Conservation (phyloP, 148 eudicot genomes). For the Rhododendron molle region DNA sequence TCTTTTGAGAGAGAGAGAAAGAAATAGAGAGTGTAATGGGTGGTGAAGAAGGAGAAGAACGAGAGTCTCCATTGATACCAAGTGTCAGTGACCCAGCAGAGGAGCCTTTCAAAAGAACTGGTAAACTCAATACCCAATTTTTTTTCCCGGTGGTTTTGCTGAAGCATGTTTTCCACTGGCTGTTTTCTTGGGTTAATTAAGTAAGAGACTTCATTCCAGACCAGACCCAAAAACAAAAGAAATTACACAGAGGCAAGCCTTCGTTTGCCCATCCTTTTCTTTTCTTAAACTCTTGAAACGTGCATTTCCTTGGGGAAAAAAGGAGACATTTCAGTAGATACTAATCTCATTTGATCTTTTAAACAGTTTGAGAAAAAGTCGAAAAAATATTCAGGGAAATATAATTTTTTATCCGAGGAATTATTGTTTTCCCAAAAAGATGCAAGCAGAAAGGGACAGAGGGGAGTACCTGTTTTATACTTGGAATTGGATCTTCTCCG, state of each 20-base stretch:
- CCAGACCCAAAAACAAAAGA: neutral
- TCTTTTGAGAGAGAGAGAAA: neutral
- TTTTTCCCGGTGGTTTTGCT: neutral
- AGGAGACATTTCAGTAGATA: too few relatives aligned
- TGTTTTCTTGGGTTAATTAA: neutral
- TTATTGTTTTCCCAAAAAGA: too few relatives aligned
- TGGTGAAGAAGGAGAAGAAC: conserved; percentile 3
- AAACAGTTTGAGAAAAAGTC: neutral
- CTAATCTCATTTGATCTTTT: too few relatives aligned
- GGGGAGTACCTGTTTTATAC: too few relatives aligned
- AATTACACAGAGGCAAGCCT: neutral
- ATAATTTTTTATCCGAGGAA: too few relatives aligned
- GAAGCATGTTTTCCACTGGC: neutral
- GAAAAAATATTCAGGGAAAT: too few relatives aligned
- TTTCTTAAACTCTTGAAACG: too few relatives aligned
- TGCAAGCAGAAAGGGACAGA: too few relatives aligned
- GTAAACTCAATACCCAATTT: neutral
- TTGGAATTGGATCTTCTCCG: too few relatives aligned
- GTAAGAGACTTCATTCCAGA: neutral
- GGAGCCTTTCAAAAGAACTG: conserved; percentile 14
- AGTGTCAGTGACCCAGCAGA: neutral
- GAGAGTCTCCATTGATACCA: conserved; percentile 1
- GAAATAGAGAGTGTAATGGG: neutral
- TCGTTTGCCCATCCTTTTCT: too few relatives aligned
- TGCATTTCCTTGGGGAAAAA: too few relatives aligned